These are phyloP conservation scores for Leccinum rimulosum DNA, from an alignment of 768 basidiomycete genomes.

Conservation along the genomic window DNA sequence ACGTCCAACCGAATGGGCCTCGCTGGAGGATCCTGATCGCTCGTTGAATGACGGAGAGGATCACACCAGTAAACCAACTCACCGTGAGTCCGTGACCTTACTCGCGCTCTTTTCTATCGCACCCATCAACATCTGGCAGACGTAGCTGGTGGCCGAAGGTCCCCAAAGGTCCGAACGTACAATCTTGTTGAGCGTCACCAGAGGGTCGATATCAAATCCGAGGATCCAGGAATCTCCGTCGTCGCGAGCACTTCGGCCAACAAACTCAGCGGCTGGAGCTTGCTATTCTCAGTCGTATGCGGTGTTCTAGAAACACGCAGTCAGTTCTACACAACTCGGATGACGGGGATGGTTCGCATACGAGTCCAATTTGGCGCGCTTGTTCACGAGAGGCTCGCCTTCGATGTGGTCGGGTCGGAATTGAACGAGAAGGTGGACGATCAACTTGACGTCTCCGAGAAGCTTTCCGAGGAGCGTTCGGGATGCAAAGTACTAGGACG, in stretches of 20 bases:
- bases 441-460: constrained; percentile 49
- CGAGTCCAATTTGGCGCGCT: constrained; percentile 63
- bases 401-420: constrained; percentile 47
- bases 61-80: constrained; percentile 16
- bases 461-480: constrained; percentile 50
- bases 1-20: constrained; percentile 76
- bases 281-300: constrained; percentile 35
- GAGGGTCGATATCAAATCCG: constrained; percentile 67
- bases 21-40: constrained; percentile 50
- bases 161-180: constrained; percentile 52
- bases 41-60: constrained; percentile 1
- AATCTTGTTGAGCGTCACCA: constrained; percentile 71
- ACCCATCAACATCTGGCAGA: constrained; percentile 82
- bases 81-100: constrained; percentile 59
- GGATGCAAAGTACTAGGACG: constrained; percentile 40
- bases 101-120: constrained; percentile 67
- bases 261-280: constrained; percentile 49
- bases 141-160: constrained; percentile 68
- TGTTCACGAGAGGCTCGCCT: constrained; percentile 49
- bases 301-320: constrained; percentile 3
- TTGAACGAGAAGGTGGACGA: constrained; percentile 48
- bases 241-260: constrained; percentile 71
- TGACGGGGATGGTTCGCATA: constrained; percentile 40
- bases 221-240: constrained; percentile 62
- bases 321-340: neutral